A percentile compares a stretch with the other conserved stretches of the same genome.
These are phyloP conservation scores for Neurospora intermedia DNA, from an alignment of 495 filamentous ascomycete species.

Conservation along the genomic window DNA sequence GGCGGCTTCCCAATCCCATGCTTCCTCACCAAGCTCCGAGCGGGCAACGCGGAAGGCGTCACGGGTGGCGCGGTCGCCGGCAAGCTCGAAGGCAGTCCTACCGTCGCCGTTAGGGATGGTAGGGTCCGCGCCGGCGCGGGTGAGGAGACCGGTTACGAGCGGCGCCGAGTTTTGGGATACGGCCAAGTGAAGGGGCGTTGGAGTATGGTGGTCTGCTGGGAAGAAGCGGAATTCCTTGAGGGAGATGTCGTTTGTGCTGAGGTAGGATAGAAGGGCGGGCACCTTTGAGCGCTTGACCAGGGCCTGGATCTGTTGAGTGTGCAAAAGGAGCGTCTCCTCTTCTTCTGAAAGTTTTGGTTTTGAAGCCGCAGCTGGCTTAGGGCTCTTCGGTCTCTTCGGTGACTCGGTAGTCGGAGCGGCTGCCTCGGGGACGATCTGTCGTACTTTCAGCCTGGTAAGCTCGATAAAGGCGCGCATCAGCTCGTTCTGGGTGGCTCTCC, in stretches of 20 bases:
- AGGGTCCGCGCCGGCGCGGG: conserved; percentile 66
- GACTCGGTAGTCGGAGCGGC: conserved; percentile 35
- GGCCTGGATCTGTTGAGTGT: conserved; percentile 78
- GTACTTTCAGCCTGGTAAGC: conserved; percentile 78
- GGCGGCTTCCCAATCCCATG: conserved; percentile 72
- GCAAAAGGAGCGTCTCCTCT: conserved; percentile 66
- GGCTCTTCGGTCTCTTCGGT: conserved; percentile 15
- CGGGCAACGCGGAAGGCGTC: conserved; percentile 89
- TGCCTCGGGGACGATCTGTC: conserved; percentile 48
- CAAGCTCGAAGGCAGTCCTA: conserved; percentile 73
- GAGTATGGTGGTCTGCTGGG: conserved; percentile 69
- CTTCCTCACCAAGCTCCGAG: conserved; percentile 60
- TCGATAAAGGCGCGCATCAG: conserved; percentile 90
- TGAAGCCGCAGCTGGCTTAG: conserved; percentile 3
- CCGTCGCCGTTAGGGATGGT: conserved; percentile 55
- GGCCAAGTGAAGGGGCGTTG: conserved; percentile 78
- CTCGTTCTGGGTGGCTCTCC: conserved; percentile 88
- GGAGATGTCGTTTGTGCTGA: conserved; percentile 61
- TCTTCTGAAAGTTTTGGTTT: conserved; percentile 58
- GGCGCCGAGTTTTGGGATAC: conserved; percentile 64
- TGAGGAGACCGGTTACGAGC: conserved; percentile 64
- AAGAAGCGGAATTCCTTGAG: conserved; percentile 65
- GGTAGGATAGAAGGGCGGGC: conserved; percentile 75
- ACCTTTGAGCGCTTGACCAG: conserved; percentile 85
- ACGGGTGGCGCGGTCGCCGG: conserved; percentile 74